These are phyloP conservation scores for Kluyveromyces aestuarii DNA, from an alignment of 805 yeast genomes.

Conservation along the genomic window DNA sequence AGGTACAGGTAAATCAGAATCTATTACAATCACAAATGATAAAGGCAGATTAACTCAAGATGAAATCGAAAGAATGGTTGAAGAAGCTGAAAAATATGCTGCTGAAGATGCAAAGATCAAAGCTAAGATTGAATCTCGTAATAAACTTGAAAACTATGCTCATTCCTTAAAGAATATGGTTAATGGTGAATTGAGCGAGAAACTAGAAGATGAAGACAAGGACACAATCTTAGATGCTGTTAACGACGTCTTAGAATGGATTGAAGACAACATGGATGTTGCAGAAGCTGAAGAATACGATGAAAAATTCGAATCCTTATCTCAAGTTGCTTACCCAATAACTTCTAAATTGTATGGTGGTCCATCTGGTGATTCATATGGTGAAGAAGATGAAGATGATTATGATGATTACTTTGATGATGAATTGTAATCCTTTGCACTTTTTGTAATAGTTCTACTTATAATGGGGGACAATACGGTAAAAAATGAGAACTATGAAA, in stretches of 20 bases:
- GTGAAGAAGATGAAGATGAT: constrained; percentile 48
- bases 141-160: constrained; percentile 81
- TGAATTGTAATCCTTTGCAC: constrained; percentile 39
- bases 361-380: constrained; percentile 31
- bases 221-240: constrained; percentile 82
- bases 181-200: constrained; percentile 55
- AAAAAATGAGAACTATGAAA: background rate
- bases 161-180: constrained; percentile 70
- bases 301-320: constrained; percentile 79
- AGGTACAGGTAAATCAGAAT: constrained; percentile 88
- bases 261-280: constrained; percentile 77
- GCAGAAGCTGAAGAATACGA: constrained; percentile 91
- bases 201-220: constrained; percentile 84
- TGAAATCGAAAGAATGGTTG: constrained; percentile 95
- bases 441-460: background rate
- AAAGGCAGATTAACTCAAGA: constrained; percentile 91
- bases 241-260: constrained; percentile 77
- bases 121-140: constrained; percentile 81
- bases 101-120: constrained; percentile 82
- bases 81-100: constrained; percentile 91
- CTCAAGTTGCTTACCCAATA: constrained; percentile 82
- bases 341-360: constrained; percentile 54
- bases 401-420: constrained; percentile 53
- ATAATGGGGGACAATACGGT: too few species aligned
- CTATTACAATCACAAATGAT: constrained; percentile 87